Evolutionary conservation across 2,329 filamentous ascomycete species (phyloP), one percentile per base, ranked within the genome.

Genomic region (Monosporascus sp.): DNA sequence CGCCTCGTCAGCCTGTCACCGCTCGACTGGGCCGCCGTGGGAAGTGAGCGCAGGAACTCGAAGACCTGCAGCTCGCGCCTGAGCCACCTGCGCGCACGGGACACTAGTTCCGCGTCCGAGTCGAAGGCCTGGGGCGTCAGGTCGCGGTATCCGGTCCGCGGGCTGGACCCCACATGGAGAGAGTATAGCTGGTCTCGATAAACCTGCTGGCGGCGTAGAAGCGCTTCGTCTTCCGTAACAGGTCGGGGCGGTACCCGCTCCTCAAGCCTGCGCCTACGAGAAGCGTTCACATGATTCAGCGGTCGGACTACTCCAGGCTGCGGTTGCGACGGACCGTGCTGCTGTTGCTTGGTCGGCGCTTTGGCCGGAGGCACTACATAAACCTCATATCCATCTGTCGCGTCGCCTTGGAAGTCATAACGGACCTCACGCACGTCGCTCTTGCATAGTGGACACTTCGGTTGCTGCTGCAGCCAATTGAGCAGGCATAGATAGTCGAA

Each of bases 401-500:
- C 67, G 38, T 75, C 66, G 20, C 79, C 74, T 18, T 70, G 68
- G 61, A 84, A 82, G 56, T 84, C 79, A 67, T 92, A 88, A 58
- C 84, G 80, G 47, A 96, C 83, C 22, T 80, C 76, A 6, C 66
- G 62, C 37, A 85, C 75, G 41, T 64, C 58, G 5, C 75, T 65
- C 56, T 85, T 85, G 81, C 92, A 97, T 50, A 97, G 76, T 18
- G 93, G 92, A 64, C 92, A 97, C 47, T 76, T 80, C 1, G 85
- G 76, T 9, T 82, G 81, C 58, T 88, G 77, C 60, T 90, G 80
- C 5, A 96, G 75, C 92, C 93, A 97, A 70, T 80, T 91, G 22
- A 86, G 72, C 6, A 96, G 80, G 68, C 92, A 97, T 14, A 90
- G 69, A 65, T 91, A 95, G 74, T 97, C 91, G 67, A 95, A 96